Percentiles rank a stretch among this genome's conserved stretches.
Evolutionary conservation across 192 early-diverging fungal genomes (phyloP).

Genomic region (Obelidium mucronatum): DNA sequence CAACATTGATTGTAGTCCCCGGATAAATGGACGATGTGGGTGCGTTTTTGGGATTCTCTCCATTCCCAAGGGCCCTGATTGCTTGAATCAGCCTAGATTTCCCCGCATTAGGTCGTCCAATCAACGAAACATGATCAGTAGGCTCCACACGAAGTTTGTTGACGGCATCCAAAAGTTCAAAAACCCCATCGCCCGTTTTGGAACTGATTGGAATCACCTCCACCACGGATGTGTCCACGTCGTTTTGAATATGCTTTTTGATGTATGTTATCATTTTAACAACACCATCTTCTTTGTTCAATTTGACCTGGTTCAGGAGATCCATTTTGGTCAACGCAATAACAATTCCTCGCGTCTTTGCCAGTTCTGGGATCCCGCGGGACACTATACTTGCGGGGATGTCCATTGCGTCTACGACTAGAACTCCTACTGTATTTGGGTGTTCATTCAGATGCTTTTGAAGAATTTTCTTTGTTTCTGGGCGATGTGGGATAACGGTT

Average conservation of each 20-base stretch:
- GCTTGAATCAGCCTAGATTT: conserved; percentile 21
- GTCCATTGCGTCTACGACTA: conserved; percentile 22
- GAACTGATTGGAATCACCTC: not conserved
- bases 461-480: not conserved
- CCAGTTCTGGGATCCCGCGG: not conserved
- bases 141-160: conserved; percentile 3
- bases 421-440: not conserved
- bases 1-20: conserved; percentile 18
- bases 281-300: not conserved
- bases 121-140: not conserved
- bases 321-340: conserved; percentile 23
- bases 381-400: not conserved
- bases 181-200: conserved; percentile 7
- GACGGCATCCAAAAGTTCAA: conserved; percentile 8
- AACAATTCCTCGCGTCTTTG: not conserved
- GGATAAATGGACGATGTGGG: conserved; percentile 6
- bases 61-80: conserved; percentile 1
- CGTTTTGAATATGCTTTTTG: not conserved
- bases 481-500: not conserved
- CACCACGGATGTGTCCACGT: not conserved
- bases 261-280: not conserved
- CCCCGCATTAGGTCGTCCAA: conserved; percentile 27
- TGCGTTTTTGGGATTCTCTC: not conserved
- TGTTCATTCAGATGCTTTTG: not conserved
- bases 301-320: not conserved